Conservation (phyloP, 257 asterid genomes). For the Apocynum venetum region DNA sequence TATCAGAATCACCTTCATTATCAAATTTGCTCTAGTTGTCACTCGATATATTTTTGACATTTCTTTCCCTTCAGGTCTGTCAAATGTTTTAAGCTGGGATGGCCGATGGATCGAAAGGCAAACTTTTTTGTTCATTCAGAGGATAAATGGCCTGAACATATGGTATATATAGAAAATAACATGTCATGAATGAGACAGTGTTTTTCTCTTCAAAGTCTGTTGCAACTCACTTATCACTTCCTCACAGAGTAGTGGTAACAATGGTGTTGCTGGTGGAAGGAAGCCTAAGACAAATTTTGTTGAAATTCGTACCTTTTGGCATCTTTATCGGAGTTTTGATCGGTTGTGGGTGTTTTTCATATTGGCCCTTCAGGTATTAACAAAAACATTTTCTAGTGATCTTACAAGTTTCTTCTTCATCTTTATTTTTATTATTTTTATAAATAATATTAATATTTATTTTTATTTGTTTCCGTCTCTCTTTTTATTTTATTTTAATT, state of each 20-base stretch:
- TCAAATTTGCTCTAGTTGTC: background rate
- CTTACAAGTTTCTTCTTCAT: background rate
- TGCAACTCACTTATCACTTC: slow-evolving; percentile 23
- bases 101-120: slow-evolving; percentile 77
- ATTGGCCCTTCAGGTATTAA: slow-evolving; percentile 82
- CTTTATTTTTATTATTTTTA: background rate
- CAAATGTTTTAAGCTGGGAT: slow-evolving; percentile 72
- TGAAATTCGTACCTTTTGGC: slow-evolving; percentile 96
- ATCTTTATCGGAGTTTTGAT: slow-evolving; percentile 88
- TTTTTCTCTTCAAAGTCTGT: background rate
- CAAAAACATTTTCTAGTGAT: background rate
- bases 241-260: slow-evolving; percentile 42
- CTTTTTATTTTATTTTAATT: background rate
- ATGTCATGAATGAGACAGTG: background rate
- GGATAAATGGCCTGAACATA: slow-evolving; percentile 39
- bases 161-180: slow-evolving; percentile 21
- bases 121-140: slow-evolving; percentile 81
- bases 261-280: slow-evolving; percentile 53
- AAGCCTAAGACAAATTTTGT: slow-evolving; percentile 96
- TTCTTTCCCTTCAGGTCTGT: slow-evolving; percentile 52
- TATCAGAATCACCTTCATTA: slow-evolving; percentile 15
- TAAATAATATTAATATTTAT: too few species aligned
- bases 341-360: slow-evolving; percentile 91
- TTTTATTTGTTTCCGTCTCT: background rate
- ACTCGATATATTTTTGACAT: slow-evolving; percentile 1